Evolutionary conservation across 495 filamentous ascomycete genomes (phyloP), one percentile per base, ranked within the genome.

Genomic region (Aspergillus biplanus): DNA sequence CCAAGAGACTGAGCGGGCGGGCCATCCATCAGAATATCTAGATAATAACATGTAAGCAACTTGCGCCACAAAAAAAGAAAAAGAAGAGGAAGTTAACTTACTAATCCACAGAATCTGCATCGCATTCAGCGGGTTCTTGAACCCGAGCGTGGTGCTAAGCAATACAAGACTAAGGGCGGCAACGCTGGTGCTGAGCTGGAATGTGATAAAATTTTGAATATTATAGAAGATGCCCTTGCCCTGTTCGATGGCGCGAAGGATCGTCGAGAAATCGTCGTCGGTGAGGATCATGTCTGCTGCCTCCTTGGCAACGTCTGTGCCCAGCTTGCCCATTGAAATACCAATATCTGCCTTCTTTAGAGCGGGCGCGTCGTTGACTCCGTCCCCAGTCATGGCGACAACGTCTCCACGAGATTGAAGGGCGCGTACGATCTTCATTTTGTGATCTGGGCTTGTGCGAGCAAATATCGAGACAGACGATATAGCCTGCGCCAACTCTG

Each of bases 71-170:
- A 70, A 75, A 65, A 35, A 62, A n/a, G 57, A 8, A 27, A 46
- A 13, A 35, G 39, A 8, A n/a, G 33, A 5, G 7, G 21, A 0
- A 6, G 56, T 21, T 39, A 34, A 86, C 91, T 77, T 79, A 98
- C 94, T 99, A 68, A 99, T 98, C 95, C 95, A 99, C 49, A 99
- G 83, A 73, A 99, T 99, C 78, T 99, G 95, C 94, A 98, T 99
- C 37, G 95, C 92, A 71, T 99, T 99, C 34, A 99, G 80, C 46
- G 95, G 95, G 66, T 93, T 97, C 73, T 90, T 91, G 78, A 96
- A 92, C 15, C 95, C 95, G 63, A 97, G 81, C 62, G 90, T 90
- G 32, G 95, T 97, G 76, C 92, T 96, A 67, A 98, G 71, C 57
- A 99, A 83, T 6, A 99, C 96, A 31, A 99, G 83, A 68, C 90